phyloP scores from a whole-genome alignment of 2,329 filamentous ascomycete genomes.

The Raffaelea deltoideospora region DNA sequence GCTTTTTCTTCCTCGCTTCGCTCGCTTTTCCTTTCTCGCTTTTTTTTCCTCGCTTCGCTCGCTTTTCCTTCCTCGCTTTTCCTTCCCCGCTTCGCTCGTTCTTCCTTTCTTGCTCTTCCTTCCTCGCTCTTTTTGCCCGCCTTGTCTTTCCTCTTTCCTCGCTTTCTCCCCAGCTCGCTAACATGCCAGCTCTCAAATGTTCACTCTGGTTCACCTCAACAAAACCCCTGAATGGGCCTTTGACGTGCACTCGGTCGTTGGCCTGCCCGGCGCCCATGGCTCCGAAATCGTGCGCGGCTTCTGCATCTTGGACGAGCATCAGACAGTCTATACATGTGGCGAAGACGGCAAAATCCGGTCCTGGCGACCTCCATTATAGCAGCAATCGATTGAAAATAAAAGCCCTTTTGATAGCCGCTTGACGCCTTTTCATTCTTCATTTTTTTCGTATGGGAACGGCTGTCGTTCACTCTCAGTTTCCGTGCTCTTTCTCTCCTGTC shows the following conservation, averaged over 20 bases:
- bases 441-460: too few relatives aligned
- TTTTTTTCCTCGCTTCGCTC: constrained; percentile 14
- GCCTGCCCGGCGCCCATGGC: constrained; percentile 46
- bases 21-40: too few relatives aligned
- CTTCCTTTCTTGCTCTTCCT: too few relatives aligned
- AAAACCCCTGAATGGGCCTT: constrained; percentile 37
- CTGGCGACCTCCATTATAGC: constrained; percentile 27
- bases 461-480: too few relatives aligned
- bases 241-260: constrained; percentile 38
- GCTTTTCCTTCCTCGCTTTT: constrained; percentile 18
- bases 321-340: constrained; percentile 42
- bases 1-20: constrained; percentile 6
- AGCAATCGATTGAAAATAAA: background rate
- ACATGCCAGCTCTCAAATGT: constrained; percentile 31
- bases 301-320: constrained; percentile 46
- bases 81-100: background rate
- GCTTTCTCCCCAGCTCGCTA: constrained; percentile 1
- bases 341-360: constrained; percentile 44
- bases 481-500: background rate
- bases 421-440: too few relatives aligned
- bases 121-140: too few relatives aligned
- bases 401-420: background rate
- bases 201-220: constrained; percentile 45
- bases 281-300: constrained; percentile 49
- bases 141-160: constrained; percentile 1